phyloP scores from a whole-genome alignment of 192 early-diverging fungal species.

The Phlyctochytrium arcticum region DNA sequence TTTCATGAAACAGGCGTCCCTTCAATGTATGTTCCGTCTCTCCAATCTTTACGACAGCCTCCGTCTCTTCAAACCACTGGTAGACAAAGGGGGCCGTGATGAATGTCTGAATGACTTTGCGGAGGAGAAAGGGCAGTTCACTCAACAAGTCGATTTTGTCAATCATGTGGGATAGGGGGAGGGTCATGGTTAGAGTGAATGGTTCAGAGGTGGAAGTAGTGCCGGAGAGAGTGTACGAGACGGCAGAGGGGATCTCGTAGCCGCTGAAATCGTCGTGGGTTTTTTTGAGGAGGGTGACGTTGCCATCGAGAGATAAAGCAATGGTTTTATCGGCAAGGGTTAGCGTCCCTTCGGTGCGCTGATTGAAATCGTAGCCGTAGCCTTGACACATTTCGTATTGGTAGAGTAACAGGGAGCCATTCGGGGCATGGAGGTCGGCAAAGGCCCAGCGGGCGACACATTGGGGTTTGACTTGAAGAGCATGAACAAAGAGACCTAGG shows the following conservation, averaged over 20 bases:
- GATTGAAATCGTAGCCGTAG: constrained; percentile 37
- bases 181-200: constrained; percentile 60
- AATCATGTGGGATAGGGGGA: constrained; percentile 57
- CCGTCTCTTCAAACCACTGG: constrained; percentile 82
- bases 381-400: constrained; percentile 75
- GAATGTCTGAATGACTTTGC: constrained; percentile 85
- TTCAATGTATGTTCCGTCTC: constrained; percentile 54
- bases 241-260: constrained; percentile 73
- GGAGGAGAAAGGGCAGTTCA: constrained; percentile 89
- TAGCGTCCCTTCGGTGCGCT: constrained; percentile 66
- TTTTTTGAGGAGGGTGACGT: constrained; percentile 57
- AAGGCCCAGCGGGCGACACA: constrained; percentile 85
- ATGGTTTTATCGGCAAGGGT: constrained; percentile 62
- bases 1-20: constrained; percentile 80
- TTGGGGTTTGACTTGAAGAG: constrained; percentile 81
- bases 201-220: constrained; percentile 51
- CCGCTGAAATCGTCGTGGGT: constrained; percentile 72
- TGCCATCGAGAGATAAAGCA: constrained; percentile 75
- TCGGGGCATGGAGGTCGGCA: constrained; percentile 66
- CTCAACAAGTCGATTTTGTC: constrained; percentile 86
- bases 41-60: constrained; percentile 70
- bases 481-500: constrained; percentile 75
- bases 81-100: constrained; percentile 92
- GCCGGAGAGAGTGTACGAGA: constrained; percentile 75
- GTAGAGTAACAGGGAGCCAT: constrained; percentile 54